Evolutionary conservation across 2,329 filamentous ascomycete genomes (phyloP), one percentile per base, ranked within the genome.

Genomic region (Lojkania enalia): DNA sequence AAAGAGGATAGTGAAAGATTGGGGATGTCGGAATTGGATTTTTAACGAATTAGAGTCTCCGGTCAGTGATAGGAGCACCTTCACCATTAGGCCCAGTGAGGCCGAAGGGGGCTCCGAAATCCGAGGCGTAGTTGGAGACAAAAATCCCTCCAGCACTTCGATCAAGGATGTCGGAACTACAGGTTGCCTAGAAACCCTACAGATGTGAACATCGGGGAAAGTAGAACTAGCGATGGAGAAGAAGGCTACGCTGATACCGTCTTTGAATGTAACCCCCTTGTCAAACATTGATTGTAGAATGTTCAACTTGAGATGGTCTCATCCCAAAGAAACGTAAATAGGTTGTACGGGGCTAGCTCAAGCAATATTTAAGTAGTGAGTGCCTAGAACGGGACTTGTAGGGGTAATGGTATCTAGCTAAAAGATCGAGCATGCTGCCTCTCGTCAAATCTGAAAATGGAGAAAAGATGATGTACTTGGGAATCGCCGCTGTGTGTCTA

Each of bases 21-120:
- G 4, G 36, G 15, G n/a, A 46, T 54, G 9, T 45, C 49, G 30
- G 54, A 49, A 18, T 46, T 61, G n/a, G 50, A 56, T 23, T 21
- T 60, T 2, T 18, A 23, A 35, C 16, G 39, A 47, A 14, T 19
- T 35, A 4, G 35, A 47, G n/a, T 29, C 19, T n/a, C 44, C 44
- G n/a, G 33, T 39, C 11, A 41, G 36, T 20, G 25, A 19, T n/a
- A 47, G 43, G 21, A 47, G 33, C 16, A 29, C 27, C 6, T 12
- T 20, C 14, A 15, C 6, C 5, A 21, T 20, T 27, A n/a, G 25
- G 25, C 6, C 15, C 19, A 9, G 5, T 20, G 33, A 20, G 14
- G 15, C 9, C 9, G 18, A 13, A 11, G 32, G 23, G 15, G 44
- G 39, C 3, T 47, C 39, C 29, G 20, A 42, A 16, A 12, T n/a